Conservation (phyloP, 106 monocot genomes). For the Narthecium ossifragum region DNA sequence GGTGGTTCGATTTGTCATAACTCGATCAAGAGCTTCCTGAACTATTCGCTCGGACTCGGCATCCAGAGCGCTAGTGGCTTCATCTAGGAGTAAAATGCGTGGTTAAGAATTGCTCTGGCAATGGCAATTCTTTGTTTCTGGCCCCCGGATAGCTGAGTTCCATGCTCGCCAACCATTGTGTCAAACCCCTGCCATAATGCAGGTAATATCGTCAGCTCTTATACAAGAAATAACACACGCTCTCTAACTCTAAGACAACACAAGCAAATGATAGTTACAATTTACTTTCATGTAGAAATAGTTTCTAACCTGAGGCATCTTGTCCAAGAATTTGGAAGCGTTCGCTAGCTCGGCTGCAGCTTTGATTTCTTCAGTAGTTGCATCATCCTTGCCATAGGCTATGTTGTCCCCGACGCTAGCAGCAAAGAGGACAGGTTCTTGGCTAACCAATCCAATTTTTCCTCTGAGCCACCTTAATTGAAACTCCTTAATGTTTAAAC, state of each 20-base stretch:
- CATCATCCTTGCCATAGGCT: conserved; percentile 26
- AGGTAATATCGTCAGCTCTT: neutral
- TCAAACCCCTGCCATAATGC: conserved; percentile 19
- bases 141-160: conserved; percentile 31
- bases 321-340: conserved; percentile 24
- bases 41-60: conserved; percentile 28
- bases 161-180: conserved; percentile 32
- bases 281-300: no score
- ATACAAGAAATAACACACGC: neutral
- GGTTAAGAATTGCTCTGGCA: conserved; percentile 36
- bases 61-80: conserved; percentile 30
- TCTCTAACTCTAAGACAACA: neutral
- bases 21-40: conserved; percentile 30
- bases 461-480: conserved; percentile 17
- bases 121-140: conserved; percentile 42
- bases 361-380: conserved; percentile 25
- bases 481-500: conserved; percentile 20
- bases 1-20: conserved; percentile 32
- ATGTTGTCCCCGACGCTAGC: conserved; percentile 32
- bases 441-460: conserved; percentile 31
- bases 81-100: conserved; percentile 26
- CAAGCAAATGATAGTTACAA: no score
- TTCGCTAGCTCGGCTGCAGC: conserved; percentile 25
- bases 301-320: conserved; percentile 21
- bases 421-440: conserved; percentile 28